Percentiles rank a stretch among this genome's conserved stretches.
Evolutionary conservation across 805 yeast genomes (phyloP).

Genomic region (Danielozyma ontarioensis): DNA sequence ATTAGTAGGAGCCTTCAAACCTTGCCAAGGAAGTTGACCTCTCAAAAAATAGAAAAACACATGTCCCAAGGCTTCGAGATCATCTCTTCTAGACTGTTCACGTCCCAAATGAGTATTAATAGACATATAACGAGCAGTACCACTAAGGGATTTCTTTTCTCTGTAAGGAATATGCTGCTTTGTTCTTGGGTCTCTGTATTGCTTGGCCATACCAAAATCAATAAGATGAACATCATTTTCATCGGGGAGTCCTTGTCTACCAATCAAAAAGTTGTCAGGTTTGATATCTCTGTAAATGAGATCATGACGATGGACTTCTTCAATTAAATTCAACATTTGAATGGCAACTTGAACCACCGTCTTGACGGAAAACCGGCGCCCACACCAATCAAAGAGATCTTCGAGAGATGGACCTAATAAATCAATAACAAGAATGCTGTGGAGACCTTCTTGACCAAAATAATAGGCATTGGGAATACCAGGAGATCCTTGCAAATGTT

Average conservation of each 20-base stretch:
- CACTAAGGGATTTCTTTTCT: slow-evolving; percentile 93
- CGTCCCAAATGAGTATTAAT: slow-evolving; percentile 95
- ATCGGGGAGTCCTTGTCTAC: slow-evolving; percentile 53
- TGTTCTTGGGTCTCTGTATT: slow-evolving; percentile 73
- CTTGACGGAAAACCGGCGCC: slow-evolving; percentile 63
- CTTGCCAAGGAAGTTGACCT: slow-evolving; percentile 98
- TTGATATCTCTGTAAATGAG: slow-evolving; percentile 77
- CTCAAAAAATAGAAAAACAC: slow-evolving; percentile 91
- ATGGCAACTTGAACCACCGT: slow-evolving; percentile 72
- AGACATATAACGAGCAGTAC: slow-evolving; percentile 95
- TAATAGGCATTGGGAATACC: slow-evolving; percentile 84
- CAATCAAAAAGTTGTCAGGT: slow-evolving; percentile 78
- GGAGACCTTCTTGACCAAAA: slow-evolving; percentile 82
- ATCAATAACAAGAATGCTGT: slow-evolving; percentile 72
- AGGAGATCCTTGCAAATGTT: slow-evolving; percentile 58
- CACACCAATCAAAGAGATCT: slow-evolving; percentile 86
- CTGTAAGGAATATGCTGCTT: slow-evolving; percentile 84
- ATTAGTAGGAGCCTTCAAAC: slow-evolving; percentile 92
- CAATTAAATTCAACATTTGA: slow-evolving; percentile 71
- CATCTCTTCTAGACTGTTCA: slow-evolving; percentile 96
- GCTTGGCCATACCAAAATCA: slow-evolving; percentile 87
- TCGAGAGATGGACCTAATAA: slow-evolving; percentile 76
- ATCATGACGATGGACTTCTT: slow-evolving; percentile 71
- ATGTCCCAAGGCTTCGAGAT: slow-evolving; percentile 89
- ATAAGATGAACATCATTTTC: slow-evolving; percentile 68